Evolutionary conservation across 495 filamentous ascomycete genomes (phyloP), one percentile per base, ranked within the genome.

Genomic region (Hypoxylon rickii): DNA sequence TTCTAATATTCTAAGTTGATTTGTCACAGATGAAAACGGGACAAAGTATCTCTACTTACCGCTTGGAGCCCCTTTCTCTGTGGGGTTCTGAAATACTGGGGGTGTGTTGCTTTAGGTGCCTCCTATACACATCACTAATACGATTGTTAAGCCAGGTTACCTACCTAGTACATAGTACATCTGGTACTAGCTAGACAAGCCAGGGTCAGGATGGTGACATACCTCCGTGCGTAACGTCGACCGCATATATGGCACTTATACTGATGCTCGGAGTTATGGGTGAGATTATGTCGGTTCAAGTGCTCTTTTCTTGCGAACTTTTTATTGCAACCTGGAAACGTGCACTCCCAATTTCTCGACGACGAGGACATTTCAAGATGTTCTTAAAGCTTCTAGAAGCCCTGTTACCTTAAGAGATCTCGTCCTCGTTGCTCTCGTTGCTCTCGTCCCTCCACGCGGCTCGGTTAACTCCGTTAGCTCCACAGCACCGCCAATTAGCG

Each of bases 71-170:
- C 32, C 32, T 34, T 34, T 34, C 12, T 13, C 31, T 52, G 38
- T 16, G 31, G 16, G 29, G 3, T 5, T 45, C 21, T 17, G 36
- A n/a, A 1, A 38, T 31, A 33, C 34, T 24, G 10, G 47, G 32
- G 22, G 51, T 55, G 50, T 69, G 63, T 47, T 69, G 63, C 29
- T 69, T 60, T 18, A 69, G 38, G 45, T 69, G 66, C 33, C 66
- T 65, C 49, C 58, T 66, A 20, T 64, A 47, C 1, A 69, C 66
- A 46, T 69, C 66, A 31, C 63, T 66, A 42, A 18, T 1, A n/a
- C n/a, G n/a, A n/a, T n/a, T n/a, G n/a, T n/a, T n/a, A n/a, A n/a
- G n/a, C n/a, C n/a, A n/a, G n/a, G n/a, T n/a, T n/a, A n/a, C n/a
- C n/a, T n/a, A n/a, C n/a, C n/a, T n/a, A n/a, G n/a, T n/a, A n/a